Evolutionary conservation across 225 moss, liverwort and hornwort species (phyloP).

Genomic region (Anthoceros angustus): DNA sequence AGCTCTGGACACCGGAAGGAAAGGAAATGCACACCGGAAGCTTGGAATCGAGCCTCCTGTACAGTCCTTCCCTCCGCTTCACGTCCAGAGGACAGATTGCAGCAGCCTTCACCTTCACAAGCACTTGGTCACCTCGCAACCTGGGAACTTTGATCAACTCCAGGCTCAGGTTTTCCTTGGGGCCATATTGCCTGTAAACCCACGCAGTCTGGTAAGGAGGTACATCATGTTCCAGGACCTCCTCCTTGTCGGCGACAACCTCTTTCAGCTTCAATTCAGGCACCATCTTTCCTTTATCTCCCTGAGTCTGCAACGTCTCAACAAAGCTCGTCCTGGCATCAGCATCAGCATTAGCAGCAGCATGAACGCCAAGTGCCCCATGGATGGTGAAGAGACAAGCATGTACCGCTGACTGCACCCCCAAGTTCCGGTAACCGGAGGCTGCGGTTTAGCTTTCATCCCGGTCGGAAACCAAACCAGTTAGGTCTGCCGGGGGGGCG

Average conservation of each 20-base stretch:
- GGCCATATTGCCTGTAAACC: neutral
- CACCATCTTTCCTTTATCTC: neutral
- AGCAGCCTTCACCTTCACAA: conserved; percentile 2
- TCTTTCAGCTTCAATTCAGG: conserved; percentile 1
- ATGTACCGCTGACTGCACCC: neutral
- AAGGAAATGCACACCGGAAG: neutral
- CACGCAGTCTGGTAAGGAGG: neutral
- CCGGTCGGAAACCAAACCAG: neutral
- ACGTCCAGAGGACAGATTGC: neutral
- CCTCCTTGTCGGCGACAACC: neutral
- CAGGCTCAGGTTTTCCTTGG: neutral
- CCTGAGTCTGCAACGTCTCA: too few species aligned
- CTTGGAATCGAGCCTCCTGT: conserved; percentile 1
- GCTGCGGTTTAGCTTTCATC: neutral
- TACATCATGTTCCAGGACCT: neutral
- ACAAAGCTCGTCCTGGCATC: neutral
- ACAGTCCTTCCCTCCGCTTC: conserved; percentile 1
- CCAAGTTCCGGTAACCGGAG: neutral
- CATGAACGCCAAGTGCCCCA: neutral
- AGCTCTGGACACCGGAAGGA: neutral
- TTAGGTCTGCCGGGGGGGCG: neutral
- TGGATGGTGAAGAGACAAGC: neutral
- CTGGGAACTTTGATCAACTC: conserved; percentile 1
- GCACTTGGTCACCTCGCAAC: neutral
- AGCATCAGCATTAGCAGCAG: neutral